Evolutionary conservation across 2,329 filamentous ascomycete genomes (phyloP), one percentile per base, ranked within the genome.

Genomic region (Exophiala sp.): DNA sequence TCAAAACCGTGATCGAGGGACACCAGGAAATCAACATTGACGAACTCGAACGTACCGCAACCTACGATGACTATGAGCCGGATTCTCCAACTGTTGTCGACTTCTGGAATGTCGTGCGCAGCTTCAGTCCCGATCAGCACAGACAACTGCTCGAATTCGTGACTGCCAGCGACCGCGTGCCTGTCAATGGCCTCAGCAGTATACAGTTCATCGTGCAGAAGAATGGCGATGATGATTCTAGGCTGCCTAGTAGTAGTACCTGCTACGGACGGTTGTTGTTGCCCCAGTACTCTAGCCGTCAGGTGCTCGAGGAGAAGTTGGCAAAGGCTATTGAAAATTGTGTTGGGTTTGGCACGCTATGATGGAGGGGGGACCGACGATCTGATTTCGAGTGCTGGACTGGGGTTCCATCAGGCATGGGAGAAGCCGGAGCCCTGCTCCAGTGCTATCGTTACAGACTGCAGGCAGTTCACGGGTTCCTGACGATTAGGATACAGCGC

Each of bases 261-360:
- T 98, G 93, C 68, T 97, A 95, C 70, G 88, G 91, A 1, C 90
- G 86, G 41, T 69, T 98, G 39, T 70, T 95, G 57, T 67, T 98
- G 54, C 93, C 93, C 1, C 83, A 90, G 68, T 98, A 97, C 66
- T 76, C 71, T 46, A 80, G 79, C 32, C 80, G 75, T 63, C 81
- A 85, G 52, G 79, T 86, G 29, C 65, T 98, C 63, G 76, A 76
- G 65, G 76, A 83, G 69, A 87, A 90, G 62, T 69, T 98, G 62
- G 76, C 74, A n/a, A 82, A 94, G 75, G 93, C 93, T 45, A 73
- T 98, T 63, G 81, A 91, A 69, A 93, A 96, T 68, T 82, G 85
- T 6, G 83, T 86, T 63, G 91, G 93, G 0, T 97, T 97, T 71
- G 93, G 91, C 18, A 86, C 87, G n/a, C n/a, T n/a, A 73, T 82